Evolutionary conservation across 164 flowering plant species (phyloP), one percentile per base, ranked within the genome.

Genomic region (Stephania cephalantha): DNA sequence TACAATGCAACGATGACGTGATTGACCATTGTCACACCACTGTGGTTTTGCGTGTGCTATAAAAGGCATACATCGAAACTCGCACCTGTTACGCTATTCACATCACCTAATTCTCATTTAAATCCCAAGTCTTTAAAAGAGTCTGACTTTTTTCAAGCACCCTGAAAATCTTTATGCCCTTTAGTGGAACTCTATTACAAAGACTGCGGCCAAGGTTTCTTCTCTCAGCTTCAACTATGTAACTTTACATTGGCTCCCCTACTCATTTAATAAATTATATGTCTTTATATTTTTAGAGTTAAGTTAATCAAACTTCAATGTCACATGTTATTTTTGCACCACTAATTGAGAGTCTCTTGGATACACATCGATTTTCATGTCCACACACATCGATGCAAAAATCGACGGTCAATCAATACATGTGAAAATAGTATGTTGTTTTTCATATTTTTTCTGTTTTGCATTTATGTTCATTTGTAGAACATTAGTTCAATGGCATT

Each of bases 171-270:
- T 6, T 78, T 84, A 10, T 92, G 97, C 93, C 95, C 48, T 90
- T 93, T 82, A 92, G 99, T 78, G 98, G 99, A 77, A 79, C 93
- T 73, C 84, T 89, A 61, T 82, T 90, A 46, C 94, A 92, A 75
- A 89, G 95, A 85, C 75, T 64, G 66, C 92, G 85, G 66, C 92
- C 99, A 11, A 96, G 87, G 31, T 90, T 90, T 81, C 83, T 90
- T 52, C 91, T 90, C 29, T 91, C 98, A n/a, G 48, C 90, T 46
- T 79, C 84, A 20, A 91, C 92, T 0, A 92, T 87, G 46, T 95
- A 85, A 86, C 52, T 52, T 58, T 5, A 58, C 64, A 58, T 58
- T 1, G 17, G 5, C n/a, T 53, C 7, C 53, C 17, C 25, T 30
- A 53, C 52, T 15, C 18, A 45, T 50, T 52, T 52, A 35, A 35